Evolutionary conservation across 495 filamentous ascomycete species (phyloP).

Genomic region (Daldinia loculata): DNA sequence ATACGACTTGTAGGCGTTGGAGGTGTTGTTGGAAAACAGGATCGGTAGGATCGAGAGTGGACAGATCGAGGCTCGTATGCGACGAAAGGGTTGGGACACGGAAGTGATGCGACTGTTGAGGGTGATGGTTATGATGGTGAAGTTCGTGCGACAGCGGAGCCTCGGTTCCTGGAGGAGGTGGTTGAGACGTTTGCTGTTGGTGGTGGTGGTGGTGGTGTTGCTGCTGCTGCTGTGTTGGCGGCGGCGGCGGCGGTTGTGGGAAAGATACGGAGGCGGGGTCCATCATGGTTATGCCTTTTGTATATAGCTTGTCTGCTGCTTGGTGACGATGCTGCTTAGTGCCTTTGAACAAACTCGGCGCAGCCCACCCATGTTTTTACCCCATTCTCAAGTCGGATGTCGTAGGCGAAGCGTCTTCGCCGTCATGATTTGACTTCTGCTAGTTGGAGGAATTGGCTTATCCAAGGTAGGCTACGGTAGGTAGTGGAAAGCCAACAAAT

Average conservation of each 20-base stretch:
- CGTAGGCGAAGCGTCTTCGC: conserved; percentile 40
- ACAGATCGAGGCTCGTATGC: conserved; percentile 52
- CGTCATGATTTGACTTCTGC: conserved; percentile 33
- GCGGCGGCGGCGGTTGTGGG: conserved; percentile 32
- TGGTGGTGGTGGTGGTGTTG: no score
- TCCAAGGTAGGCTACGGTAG: background rate
- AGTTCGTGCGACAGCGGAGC: conserved; percentile 32
- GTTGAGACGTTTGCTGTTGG: conserved; percentile 4
- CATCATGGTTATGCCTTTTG: conserved; percentile 46
- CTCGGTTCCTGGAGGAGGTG: conserved; percentile 20
- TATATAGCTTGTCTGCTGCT: conserved; percentile 24
- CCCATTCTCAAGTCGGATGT: conserved; percentile 43
- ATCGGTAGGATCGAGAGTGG: conserved; percentile 47
- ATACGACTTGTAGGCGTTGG: conserved; percentile 50
- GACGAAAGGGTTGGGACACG: conserved; percentile 46
- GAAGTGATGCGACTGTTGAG: conserved; percentile 39
- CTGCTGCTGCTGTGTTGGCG: background rate
- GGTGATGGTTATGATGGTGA: conserved; percentile 35
- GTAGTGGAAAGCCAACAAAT: conserved; percentile 2
- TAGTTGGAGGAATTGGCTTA: background rate
- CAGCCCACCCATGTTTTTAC: conserved; percentile 40
- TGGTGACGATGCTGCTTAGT: conserved; percentile 24
- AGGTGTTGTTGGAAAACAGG: conserved; percentile 51
- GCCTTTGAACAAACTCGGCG: conserved; percentile 42
- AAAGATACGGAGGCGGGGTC: conserved; percentile 42